Base-by-base conservation (phyloP, 768 basidiomycete species). In the Grammothele lineata region DNA sequence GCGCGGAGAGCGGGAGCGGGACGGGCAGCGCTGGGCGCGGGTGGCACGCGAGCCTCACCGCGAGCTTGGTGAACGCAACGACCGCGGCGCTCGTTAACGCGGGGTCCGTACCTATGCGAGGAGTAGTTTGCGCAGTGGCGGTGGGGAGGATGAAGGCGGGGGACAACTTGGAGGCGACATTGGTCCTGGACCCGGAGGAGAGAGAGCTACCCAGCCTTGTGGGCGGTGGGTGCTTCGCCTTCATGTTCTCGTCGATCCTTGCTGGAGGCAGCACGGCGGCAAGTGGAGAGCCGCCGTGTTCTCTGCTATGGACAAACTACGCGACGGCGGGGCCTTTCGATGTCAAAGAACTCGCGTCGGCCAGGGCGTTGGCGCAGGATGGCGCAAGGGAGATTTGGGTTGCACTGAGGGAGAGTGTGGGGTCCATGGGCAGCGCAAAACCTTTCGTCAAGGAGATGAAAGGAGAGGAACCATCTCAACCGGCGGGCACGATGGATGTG, bases 51-150 rank as follows among this genome's bases (percentile, higher is more conserved):
- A 68, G 69, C 1, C 66, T 86, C 21, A 66, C 78, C 2, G 82
- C 87, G 0, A 75, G 83, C 2, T 68, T 81, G 62, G 77, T 89
- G 53, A 91, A 92, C 51, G 83, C 87, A 0, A 73, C 77, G 53
- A 78, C 77, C 5, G 66, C 87, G 1, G 83, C 89, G 0, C 67
- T 90, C 7, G 60, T 92, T 24, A 83, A 80, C 37, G 76, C 86
- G 0, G 77, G 79, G 0, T 86, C 85, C 1, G 65, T 92, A 0
- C 81, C 86, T 0, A 82, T 90, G 85, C 69, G 75, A 2, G 86
- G 87, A 1, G 77, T 85, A n/a, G 74, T 86, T 0, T 82, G 81
- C 43, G 87, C 88, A 4, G 75, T 84, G 2, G 68, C 83, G 0
- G 70, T 85, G 1, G 80, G 78, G 0, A 68, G 68, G 12, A 39